Percentiles rank a stretch among this genome's conserved stretches.
Evolutionary conservation across 768 basidiomycete species (phyloP).

Genomic region (Hericium erinaceus): DNA sequence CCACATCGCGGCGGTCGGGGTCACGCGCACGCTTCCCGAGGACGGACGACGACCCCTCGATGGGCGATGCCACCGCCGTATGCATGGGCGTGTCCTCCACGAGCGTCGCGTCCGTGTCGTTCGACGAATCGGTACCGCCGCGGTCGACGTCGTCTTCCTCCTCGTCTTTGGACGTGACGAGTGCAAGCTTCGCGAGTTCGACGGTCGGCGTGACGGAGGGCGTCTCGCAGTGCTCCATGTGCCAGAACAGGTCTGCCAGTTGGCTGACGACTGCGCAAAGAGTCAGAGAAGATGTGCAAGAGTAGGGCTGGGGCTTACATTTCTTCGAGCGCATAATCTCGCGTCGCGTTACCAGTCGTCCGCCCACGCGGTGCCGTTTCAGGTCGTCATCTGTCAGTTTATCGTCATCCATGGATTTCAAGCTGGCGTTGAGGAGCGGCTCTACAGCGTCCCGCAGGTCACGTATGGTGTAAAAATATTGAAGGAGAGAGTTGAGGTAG

Average conservation of each 20-base stretch:
- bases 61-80: constrained; percentile 23
- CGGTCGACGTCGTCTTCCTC: constrained; percentile 75
- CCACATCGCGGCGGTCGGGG: constrained; percentile 34
- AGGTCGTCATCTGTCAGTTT: constrained; percentile 76
- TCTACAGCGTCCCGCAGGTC: constrained; percentile 73
- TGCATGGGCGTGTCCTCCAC: constrained; percentile 55
- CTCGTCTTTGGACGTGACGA: constrained; percentile 86
- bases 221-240: constrained; percentile 57
- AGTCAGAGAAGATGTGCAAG: background rate
- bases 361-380: constrained; percentile 80
- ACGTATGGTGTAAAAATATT: constrained; percentile 97
- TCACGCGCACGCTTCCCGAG: constrained; percentile 61
- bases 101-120: constrained; percentile 82
- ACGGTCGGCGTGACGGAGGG: constrained; percentile 73
- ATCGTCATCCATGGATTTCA: constrained; percentile 52
- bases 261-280: constrained; percentile 59
- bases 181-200: constrained; percentile 84
- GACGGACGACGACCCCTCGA: constrained; percentile 24
- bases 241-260: constrained; percentile 69
- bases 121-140: constrained; percentile 70
- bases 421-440: constrained; percentile 43
- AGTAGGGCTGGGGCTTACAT: constrained; percentile 37
- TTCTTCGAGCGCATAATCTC: constrained; percentile 80
- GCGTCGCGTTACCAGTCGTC: constrained; percentile 67
- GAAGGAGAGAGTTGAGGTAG: constrained; percentile 73